These are phyloP conservation scores for Pseudocercospora fuligena DNA, from an alignment of 2,329 filamentous ascomycete genomes.

Conservation along the genomic window DNA sequence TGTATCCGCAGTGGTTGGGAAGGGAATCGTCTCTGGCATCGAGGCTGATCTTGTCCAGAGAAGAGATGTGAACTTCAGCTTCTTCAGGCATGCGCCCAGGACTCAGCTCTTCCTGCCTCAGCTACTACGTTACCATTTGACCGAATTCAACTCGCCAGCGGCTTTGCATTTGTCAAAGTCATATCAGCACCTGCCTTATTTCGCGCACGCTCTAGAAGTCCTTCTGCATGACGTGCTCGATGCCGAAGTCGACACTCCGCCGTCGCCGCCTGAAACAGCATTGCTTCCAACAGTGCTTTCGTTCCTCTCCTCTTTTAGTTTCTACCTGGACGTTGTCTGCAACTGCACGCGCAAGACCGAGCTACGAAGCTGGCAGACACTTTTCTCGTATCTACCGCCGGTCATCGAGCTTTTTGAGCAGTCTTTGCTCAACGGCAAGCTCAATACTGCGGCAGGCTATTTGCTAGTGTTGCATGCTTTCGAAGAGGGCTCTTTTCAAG, in stretches of 20 bases:
- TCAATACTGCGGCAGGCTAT: constrained; percentile 96
- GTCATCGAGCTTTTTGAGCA: constrained; percentile 93
- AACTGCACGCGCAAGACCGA: constrained; percentile 98
- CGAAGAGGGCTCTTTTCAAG: constrained; percentile 53
- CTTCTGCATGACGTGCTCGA: constrained; percentile 92
- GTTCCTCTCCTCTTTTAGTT: constrained; percentile 62
- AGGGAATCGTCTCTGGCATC: constrained; percentile 86
- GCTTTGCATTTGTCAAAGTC: constrained; percentile 82
- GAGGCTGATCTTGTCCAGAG: constrained; percentile 94
- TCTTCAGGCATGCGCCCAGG: constrained; percentile 85
- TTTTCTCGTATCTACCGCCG: constrained; percentile 89
- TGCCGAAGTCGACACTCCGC: constrained; percentile 80
- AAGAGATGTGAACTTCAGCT: constrained; percentile 87
- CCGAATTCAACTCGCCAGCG: constrained; percentile 74
- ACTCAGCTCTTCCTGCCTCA: constrained; percentile 93
- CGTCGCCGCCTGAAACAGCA: constrained; percentile 50
- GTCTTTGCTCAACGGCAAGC: constrained; percentile 77
- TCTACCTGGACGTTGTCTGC: constrained; percentile 93
- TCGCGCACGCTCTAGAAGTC: constrained; percentile 89
- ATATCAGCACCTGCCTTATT: constrained; percentile 87
- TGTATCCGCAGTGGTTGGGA: constrained; percentile 81
- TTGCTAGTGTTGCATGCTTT: constrained; percentile 90
- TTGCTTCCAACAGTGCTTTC: constrained; percentile 58
- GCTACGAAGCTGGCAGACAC: constrained; percentile 88
- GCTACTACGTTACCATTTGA: constrained; percentile 78